Percentiles rank a stretch among this genome's conserved stretches.
Evolutionary conservation across 1,139 yeast species (phyloP).

Genomic region (Yamadazyma taylorii): DNA sequence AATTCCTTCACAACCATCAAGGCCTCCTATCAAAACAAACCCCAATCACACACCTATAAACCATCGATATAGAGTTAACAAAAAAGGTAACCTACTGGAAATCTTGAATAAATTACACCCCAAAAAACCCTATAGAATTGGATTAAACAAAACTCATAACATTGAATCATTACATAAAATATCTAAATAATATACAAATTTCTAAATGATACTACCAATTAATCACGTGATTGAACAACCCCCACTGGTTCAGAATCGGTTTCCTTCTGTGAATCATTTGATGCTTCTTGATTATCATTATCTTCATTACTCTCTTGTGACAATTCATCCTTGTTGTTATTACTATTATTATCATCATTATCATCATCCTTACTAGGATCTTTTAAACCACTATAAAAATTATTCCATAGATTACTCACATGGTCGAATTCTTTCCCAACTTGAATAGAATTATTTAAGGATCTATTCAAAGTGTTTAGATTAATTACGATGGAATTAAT

Average conservation of each 20-base stretch:
- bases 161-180: slow-evolving; percentile 34
- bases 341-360: slow-evolving; percentile 4
- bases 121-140: slow-evolving; percentile 23
- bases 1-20: not conserved
- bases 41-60: not conserved
- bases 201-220: no score
- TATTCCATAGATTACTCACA: slow-evolving; percentile 45
- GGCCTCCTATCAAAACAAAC: no score
- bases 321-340: slow-evolving; percentile 1
- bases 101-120: slow-evolving; percentile 13
- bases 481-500: slow-evolving; percentile 44
- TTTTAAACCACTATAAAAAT: slow-evolving; percentile 40
- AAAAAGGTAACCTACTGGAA: slow-evolving; percentile 15
- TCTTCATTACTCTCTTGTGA: slow-evolving; percentile 4
- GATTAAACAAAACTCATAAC: slow-evolving; percentile 29
- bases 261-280: no score
- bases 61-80: slow-evolving; percentile 3
- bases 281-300: not conserved
- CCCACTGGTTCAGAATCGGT: not conserved
- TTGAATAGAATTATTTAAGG: slow-evolving; percentile 42
- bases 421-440: slow-evolving; percentile 50
- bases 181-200: slow-evolving; percentile 5
- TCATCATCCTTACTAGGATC: slow-evolving; percentile 2
- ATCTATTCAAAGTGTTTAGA: slow-evolving; percentile 41
- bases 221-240: no score